Percentiles rank a stretch among this genome's conserved stretches.
These are phyloP conservation scores for Perilla frutescens DNA, from an alignment of 257 asterid species.

Conservation along the genomic window DNA sequence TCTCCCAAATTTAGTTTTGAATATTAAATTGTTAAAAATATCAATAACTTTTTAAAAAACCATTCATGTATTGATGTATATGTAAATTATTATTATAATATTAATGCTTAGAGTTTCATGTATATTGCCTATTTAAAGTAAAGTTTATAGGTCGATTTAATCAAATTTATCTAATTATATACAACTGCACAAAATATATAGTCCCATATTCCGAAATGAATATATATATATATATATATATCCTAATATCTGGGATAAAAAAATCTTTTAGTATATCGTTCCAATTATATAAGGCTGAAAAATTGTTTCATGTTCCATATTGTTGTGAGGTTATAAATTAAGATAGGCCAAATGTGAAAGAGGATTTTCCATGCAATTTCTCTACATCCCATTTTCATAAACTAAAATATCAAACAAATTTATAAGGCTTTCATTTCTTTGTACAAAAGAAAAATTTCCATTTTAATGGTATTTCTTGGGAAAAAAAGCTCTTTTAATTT, in stretches of 20 bases:
- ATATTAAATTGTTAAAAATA: too few relatives aligned
- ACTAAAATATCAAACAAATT: constrained; percentile 5
- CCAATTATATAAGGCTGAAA: neutral
- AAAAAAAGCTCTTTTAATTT: constrained; percentile 34
- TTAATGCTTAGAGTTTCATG: too few relatives aligned
- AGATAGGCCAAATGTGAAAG: constrained; percentile 82
- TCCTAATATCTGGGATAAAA: neutral
- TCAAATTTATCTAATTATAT: too few relatives aligned
- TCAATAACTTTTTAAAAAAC: too few relatives aligned
- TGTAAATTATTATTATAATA: too few relatives aligned
- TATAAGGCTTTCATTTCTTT: constrained; percentile 35
- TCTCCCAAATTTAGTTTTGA: too few relatives aligned
- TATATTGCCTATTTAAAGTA: too few relatives aligned
- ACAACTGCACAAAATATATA: too few relatives aligned
- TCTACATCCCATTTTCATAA: constrained; percentile 34
- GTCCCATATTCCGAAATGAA: too few relatives aligned
- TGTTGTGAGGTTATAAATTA: constrained; percentile 55
- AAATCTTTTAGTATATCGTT: neutral
- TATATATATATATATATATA: too few relatives aligned
- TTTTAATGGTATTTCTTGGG: neutral
- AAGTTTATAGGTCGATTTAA: too few relatives aligned
- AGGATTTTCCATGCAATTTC: constrained; percentile 53
- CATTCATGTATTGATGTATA: too few relatives aligned
- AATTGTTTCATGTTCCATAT: neutral
- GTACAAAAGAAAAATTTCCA: neutral